Evolutionary conservation across 163 green algal species (phyloP).

Genomic region (Scenedesmus sp.): DNA sequence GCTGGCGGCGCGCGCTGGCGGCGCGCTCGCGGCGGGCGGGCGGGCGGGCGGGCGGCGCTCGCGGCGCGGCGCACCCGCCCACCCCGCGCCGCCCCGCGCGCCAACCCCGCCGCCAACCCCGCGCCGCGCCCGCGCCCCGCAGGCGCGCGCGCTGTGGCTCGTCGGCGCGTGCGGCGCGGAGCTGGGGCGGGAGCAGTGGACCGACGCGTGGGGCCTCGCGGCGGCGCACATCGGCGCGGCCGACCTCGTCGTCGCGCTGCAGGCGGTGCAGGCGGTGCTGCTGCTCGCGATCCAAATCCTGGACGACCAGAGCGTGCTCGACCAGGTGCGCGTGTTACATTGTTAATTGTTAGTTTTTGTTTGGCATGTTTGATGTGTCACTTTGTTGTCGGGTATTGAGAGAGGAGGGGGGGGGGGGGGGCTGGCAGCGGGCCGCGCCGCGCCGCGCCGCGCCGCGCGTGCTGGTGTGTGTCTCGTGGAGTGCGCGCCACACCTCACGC

Average conservation of each 20-base stretch:
- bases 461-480: too few species aligned
- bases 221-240: conserved; percentile 62
- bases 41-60: too few species aligned
- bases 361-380: background rate
- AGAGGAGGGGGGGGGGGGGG: too few species aligned
- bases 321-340: conserved; percentile 13
- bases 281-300: conserved; percentile 63
- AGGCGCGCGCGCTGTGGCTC: conserved; percentile 80
- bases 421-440: too few species aligned
- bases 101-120: too few species aligned
- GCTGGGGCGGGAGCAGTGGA: conserved; percentile 63
- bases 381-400: background rate
- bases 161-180: conserved; percentile 76
- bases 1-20: too few species aligned
- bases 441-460: too few species aligned
- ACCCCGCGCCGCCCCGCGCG: too few species aligned
- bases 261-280: conserved; percentile 68
- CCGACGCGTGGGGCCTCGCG: conserved; percentile 59
- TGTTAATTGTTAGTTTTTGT: background rate
- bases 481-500: too few species aligned
- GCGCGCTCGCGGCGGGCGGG: too few species aligned
- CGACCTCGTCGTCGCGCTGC: conserved; percentile 80
- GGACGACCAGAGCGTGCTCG: conserved; percentile 71
- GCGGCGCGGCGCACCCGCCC: too few species aligned
- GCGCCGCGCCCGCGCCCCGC: too few species aligned